Conservation (phyloP, 73 alveolate species). For the Paramecium octaurelia region DNA sequence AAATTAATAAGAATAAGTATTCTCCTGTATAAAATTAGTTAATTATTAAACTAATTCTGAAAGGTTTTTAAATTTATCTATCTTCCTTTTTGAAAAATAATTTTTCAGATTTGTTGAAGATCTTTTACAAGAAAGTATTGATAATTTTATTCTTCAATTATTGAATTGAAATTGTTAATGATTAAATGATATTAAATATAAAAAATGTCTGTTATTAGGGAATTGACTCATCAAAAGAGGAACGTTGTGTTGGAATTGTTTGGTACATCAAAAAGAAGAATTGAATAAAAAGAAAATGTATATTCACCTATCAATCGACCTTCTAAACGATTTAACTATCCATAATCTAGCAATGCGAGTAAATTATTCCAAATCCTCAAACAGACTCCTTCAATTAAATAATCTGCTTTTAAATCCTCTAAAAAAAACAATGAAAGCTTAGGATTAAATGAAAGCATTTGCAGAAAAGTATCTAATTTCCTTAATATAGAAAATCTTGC, state of each 20-base stretch:
- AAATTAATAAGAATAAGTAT: constrained; percentile 23
- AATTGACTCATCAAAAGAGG: constrained; percentile 16
- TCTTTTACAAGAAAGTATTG: neutral
- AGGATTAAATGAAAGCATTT: neutral
- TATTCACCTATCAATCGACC: neutral
- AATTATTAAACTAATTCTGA: neutral
- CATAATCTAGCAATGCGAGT: neutral
- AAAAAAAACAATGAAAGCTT: neutral
- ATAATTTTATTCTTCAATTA: constrained; percentile 8
- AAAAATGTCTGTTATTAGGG: constrained; percentile 50
- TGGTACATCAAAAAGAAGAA: constrained; percentile 17
- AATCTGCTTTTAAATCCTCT: neutral
- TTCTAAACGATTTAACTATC: neutral
- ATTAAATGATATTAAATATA: neutral
- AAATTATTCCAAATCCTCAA: neutral
- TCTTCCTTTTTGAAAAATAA: neutral
- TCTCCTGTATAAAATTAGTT: neutral
- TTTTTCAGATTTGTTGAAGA: constrained; percentile 22
- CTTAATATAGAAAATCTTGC: neutral
- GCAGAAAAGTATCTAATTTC: neutral
- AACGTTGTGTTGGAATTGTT: constrained; percentile 22
- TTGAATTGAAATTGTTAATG: constrained; percentile 19
- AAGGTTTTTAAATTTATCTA: constrained; percentile 8
- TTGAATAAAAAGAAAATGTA: neutral
- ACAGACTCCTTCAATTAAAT: neutral